These are phyloP conservation scores for Sequoia sempervirens DNA, from an alignment of 75 land plant species.

Conservation along the genomic window DNA sequence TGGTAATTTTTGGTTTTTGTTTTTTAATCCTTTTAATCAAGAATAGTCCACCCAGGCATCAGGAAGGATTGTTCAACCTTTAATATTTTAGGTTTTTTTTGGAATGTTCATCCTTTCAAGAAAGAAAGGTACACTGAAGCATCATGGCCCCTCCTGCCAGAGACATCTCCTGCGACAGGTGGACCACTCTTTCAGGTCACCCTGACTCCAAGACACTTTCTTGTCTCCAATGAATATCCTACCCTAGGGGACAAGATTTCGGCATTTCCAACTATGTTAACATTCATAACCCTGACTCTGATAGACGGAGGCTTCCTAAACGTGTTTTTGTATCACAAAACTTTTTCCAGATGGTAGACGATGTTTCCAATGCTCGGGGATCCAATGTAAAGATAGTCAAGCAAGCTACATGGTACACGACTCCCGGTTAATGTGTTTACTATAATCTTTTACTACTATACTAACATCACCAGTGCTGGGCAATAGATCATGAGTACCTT, in stretches of 20 bases:
- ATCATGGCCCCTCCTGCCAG: neutral
- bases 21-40: no score
- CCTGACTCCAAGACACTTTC: neutral
- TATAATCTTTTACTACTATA: neutral
- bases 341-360: neutral
- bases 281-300: neutral
- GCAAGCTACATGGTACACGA: neutral
- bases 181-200: neutral
- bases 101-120: no score
- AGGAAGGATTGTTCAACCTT: no score
- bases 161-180: neutral
- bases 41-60: no score
- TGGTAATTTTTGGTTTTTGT: no score
- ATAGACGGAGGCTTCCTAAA: neutral
- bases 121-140: no score
- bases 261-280: neutral
- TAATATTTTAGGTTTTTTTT: no score
- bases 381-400: neutral
- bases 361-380: neutral
- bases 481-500: neutral
- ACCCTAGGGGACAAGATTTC: neutral
- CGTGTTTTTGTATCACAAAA: neutral
- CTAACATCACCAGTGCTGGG: neutral
- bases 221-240: neutral
- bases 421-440: neutral